Evolutionary conservation across 140 eudicot genomes (phyloP), one percentile per base, ranked within the genome.

Genomic region (Senecio squalidus): DNA sequence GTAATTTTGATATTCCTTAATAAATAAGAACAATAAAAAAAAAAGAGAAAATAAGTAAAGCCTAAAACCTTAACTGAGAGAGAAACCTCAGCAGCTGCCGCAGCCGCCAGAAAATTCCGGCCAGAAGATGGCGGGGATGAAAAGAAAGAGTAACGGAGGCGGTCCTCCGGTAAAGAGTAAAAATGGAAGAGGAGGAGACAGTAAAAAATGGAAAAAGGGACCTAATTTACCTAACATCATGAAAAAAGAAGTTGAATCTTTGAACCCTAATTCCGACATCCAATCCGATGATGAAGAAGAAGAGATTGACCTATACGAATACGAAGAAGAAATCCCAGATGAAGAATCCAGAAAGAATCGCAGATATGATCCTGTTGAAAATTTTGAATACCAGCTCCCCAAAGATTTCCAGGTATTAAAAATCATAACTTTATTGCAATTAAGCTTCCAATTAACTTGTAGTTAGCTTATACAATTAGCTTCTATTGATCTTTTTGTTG

Each of bases 281-380:
- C 51, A 50, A 17, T 75, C 76, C 14, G 84, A 78, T 14, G 84
- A 67, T 6, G 72, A 67, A 9, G 85, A 80, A 23, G 85, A 71
- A 1, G 68, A 67, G 15, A 50, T 70, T 2, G 97, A 86, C 48
- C 9, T 86, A 5, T 90, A 90, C 30, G 97, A 86, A 40, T 86
- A 86, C 34, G 95, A 86, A 70, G 97, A 86, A 62, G 73, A 27
- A 4, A 40, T 74, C 54, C 78, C 97, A 9, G 83, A 86, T 57
- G 97, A 90, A 71, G 91, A 86, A 46, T 57, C 71, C 5, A 71
- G 49, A 78, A 90, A 78, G 84, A 90, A 90, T 40, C 79, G 79
- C 39, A 80, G 95, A 29, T 90, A 80, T 40, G 97, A 86, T 21
- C 82, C 81, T 5, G 95, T 90, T 52, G 97, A 86, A 1, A 83